These are phyloP conservation scores for Lactarius deliciosus DNA, from an alignment of 768 basidiomycete genomes.

Conservation along the genomic window DNA sequence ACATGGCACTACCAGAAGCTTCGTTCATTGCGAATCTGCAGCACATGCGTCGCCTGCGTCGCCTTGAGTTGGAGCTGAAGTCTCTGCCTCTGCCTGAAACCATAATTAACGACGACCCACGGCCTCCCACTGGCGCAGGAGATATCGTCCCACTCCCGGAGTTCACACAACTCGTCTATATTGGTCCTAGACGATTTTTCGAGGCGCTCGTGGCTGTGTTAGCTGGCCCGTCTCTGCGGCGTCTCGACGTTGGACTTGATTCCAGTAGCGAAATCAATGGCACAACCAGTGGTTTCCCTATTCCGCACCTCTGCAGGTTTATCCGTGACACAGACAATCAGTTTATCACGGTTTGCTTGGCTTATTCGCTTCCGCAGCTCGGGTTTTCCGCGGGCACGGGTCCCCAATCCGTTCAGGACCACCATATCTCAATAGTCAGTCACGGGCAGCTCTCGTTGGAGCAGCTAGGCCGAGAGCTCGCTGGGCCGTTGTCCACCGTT, in stretches of 20 bases:
- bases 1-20: neutral
- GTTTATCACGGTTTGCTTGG: neutral
- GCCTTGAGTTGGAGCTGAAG: neutral
- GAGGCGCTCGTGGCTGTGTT: neutral
- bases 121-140: no score
- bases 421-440: neutral
- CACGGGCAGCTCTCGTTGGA: neutral
- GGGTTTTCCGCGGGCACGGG: neutral
- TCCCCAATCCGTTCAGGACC: neutral
- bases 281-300: neutral
- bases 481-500: neutral
- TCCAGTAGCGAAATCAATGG: neutral
- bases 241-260: neutral
- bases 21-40: neutral
- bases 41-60: neutral
- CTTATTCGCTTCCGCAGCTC: rapidly evolving
- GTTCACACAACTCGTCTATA: neutral
- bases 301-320: constrained; percentile 1
- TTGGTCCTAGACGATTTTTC: neutral
- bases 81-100: rapidly evolving
- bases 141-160: neutral
- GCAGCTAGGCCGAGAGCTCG: neutral
- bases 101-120: neutral
- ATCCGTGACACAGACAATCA: neutral
- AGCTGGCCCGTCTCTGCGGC: constrained; percentile 4